A percentile compares a stretch with the other conserved stretches of the same genome.
These are phyloP conservation scores for Xylariaceae sp. DNA, from an alignment of 2,329 filamentous ascomycete genomes.

Conservation along the genomic window DNA sequence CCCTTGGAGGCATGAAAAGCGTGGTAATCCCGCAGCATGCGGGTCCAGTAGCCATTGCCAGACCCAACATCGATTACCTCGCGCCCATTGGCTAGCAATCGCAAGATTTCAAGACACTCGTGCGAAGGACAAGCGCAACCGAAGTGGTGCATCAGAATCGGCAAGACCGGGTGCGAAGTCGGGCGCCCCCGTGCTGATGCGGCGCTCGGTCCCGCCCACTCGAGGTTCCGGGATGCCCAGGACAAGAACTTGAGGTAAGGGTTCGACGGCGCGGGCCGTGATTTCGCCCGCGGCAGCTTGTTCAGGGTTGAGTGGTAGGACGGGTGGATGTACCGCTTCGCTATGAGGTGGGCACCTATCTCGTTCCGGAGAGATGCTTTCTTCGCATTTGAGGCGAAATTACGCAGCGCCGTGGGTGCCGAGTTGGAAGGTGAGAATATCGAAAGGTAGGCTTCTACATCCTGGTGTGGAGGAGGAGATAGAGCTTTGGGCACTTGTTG, in stretches of 20 bases:
- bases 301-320: constrained; percentile 40
- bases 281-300: constrained; percentile 31
- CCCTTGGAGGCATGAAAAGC: constrained; percentile 6
- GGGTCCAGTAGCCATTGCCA: constrained; percentile 74
- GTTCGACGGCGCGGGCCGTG: constrained; percentile 41
- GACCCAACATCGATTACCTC: constrained; percentile 63
- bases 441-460: constrained; percentile 62
- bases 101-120: constrained; percentile 59
- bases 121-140: constrained; percentile 68
- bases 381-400: constrained; percentile 48
- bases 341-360: constrained; percentile 53
- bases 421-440: constrained; percentile 61
- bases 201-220: constrained; percentile 60
- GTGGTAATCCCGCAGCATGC: constrained; percentile 53
- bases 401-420: constrained; percentile 59
- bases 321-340: constrained; percentile 49
- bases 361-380: constrained; percentile 56
- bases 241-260: constrained; percentile 66
- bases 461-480: constrained; percentile 48
- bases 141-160: constrained; percentile 75
- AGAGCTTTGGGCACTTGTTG: constrained; percentile 25
- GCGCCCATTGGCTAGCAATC: constrained; percentile 49
- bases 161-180: constrained; percentile 60
- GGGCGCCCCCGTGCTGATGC: constrained; percentile 47
- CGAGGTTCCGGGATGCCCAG: constrained; percentile 60